Evolutionary conservation across 2,329 filamentous ascomycete genomes (phyloP).

Genomic region (Aspergillus luchuensis): DNA sequence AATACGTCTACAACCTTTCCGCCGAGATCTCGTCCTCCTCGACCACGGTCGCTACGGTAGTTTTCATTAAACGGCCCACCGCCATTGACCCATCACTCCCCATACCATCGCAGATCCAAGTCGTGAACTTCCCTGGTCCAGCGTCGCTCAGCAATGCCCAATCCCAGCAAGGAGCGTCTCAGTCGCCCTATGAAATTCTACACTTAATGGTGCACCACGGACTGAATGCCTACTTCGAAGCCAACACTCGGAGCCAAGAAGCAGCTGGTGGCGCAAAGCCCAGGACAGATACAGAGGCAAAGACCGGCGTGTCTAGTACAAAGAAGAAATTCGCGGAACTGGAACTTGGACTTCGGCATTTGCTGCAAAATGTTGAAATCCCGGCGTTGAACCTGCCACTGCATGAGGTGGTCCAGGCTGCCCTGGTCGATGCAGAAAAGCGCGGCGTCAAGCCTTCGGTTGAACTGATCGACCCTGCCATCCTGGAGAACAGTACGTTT

Average conservation of each 20-base stretch:
- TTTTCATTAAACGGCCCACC: conserved; percentile 84
- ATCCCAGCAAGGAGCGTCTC: conserved; percentile 69
- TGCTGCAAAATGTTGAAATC: conserved; percentile 98
- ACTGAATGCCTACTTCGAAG: conserved; percentile 95
- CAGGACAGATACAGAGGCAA: conserved; percentile 81
- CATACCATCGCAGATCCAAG: conserved; percentile 84
- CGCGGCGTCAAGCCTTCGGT: conserved; percentile 70
- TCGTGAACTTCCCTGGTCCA: conserved; percentile 86
- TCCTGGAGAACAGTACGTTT: conserved; percentile 87
- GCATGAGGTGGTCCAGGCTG: conserved; percentile 83
- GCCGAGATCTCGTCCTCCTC: conserved; percentile 75
- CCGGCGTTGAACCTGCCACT: conserved; percentile 85
- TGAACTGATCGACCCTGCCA: conserved; percentile 71
- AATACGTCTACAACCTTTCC: conserved; percentile 76
- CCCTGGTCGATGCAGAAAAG: conserved; percentile 74
- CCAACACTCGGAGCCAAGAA: conserved; percentile 83
- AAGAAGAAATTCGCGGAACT: conserved; percentile 97
- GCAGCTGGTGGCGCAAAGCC: conserved; percentile 65
- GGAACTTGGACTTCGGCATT: conserved; percentile 82
- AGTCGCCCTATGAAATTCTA: conserved; percentile 87
- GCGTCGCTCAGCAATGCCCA: conserved; percentile 68
- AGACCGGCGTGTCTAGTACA: conserved; percentile 93
- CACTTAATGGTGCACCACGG: conserved; percentile 90
- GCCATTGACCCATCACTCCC: conserved; percentile 82
- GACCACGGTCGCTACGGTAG: conserved; percentile 80